Percentiles rank a stretch among this genome's conserved stretches.
These are phyloP conservation scores for Neurospora sp. DNA, from an alignment of 495 filamentous ascomycete genomes.

Conservation along the genomic window DNA sequence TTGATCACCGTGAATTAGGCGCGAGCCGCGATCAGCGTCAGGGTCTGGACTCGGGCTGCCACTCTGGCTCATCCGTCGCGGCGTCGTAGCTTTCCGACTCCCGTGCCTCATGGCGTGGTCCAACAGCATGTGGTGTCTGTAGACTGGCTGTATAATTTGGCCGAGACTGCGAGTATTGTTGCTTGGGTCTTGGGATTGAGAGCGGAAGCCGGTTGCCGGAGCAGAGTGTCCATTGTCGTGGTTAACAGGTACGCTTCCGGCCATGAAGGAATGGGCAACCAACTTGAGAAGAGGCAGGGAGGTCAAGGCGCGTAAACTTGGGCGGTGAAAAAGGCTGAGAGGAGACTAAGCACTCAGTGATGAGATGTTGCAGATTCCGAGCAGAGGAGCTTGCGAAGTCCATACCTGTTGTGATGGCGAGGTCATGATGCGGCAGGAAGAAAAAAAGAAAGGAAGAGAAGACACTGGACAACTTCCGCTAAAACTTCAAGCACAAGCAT, in stretches of 20 bases:
- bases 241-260: neutral
- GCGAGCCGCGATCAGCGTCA: neutral
- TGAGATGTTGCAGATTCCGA: neutral
- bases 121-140: neutral
- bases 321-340: neutral
- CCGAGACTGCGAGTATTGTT: neutral
- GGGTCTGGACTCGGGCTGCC: neutral
- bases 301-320: neutral
- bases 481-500: neutral
- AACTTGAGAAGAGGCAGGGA: neutral
- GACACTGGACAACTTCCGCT: neutral
- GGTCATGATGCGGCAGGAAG: neutral
- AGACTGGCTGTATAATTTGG: neutral
- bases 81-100: neutral
- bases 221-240: neutral
- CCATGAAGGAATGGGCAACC: neutral
- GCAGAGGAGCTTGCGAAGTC: neutral
- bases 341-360: neutral
- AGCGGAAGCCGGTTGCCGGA: neutral
- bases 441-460: neutral
- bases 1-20: neutral
- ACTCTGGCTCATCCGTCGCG: neutral
- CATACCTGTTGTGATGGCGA: neutral
- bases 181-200: neutral
- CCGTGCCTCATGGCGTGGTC: neutral